Base-by-base conservation (phyloP, 306 rosid species). In the Ormosia emarginata region DNA sequence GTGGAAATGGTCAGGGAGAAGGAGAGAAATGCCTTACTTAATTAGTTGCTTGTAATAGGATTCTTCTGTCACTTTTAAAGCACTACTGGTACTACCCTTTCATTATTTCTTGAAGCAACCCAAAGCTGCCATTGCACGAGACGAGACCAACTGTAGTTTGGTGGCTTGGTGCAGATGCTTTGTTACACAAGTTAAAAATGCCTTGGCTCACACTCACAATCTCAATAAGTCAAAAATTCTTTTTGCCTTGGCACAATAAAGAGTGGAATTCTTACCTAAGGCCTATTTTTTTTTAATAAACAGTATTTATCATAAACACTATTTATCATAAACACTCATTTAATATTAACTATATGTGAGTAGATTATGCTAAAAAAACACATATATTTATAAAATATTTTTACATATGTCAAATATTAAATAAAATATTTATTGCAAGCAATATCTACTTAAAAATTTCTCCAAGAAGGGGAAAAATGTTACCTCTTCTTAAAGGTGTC, bases 111-210 rank as follows among this genome's bases (percentile, higher is more conserved):
- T 90, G 81, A 88, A 90, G 92, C 92, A 92, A 92, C 82, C 83
- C 92, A 90, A 90, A 85, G 92, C 92, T 92, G 94, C 90, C 81
- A 82, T 55, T 81, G 73, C 81, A 87, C 87, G 44, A 81, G 85
- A 73, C 69, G 13, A 77, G 71, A 85, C 81, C 90, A 78, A 61
- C 82, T 44, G 24, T 63, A 40, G 82, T 80, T 89, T 78, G 93
- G 89, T 90, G 85, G 56, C 75, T 34, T 72, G 74, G 56, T 81
- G 29, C 59, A 62, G 46, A 53, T 79, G 57, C 69, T 81, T 80
- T 73, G 47, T 86, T 80, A 40, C 61, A 18, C 59, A 65, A 80
- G 47, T 52, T 58, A 33, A 14, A 46, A 15, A 17, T 74, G 6
- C 67, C 76, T 85, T 85, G 55, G 8, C 29, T 80, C 41, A 4